Evolutionary conservation across 2,329 filamentous ascomycete species (phyloP).

Genomic region (Fusarium mundagurra): DNA sequence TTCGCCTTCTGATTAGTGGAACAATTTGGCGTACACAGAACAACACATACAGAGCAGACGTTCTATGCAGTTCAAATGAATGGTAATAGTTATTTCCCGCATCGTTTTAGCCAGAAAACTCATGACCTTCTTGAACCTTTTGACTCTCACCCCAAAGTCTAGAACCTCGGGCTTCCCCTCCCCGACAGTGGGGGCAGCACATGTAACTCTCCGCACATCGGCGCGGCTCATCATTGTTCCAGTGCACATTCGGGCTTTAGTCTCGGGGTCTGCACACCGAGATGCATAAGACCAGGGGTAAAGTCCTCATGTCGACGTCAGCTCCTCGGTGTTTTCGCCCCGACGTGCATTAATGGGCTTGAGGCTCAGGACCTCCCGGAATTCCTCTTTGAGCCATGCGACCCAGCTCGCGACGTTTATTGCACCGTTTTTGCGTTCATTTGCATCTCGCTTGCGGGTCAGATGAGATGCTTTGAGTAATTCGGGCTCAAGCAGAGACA

Average conservation of each 20-base stretch:
- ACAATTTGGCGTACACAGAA: neutral
- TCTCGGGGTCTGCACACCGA: neutral
- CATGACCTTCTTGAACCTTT: constrained; percentile 15
- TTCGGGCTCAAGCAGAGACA: neutral
- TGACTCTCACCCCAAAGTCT: constrained; percentile 16
- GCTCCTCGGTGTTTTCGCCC: neutral
- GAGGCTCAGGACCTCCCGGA: constrained; percentile 27
- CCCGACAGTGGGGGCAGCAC: constrained; percentile 10
- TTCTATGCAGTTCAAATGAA: constrained; percentile 4
- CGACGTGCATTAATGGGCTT: constrained; percentile 9
- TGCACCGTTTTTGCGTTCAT: neutral
- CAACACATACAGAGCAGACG: neutral
- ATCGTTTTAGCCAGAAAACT: constrained; percentile 1
- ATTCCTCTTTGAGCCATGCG: constrained; percentile 19
- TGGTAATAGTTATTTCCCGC: constrained; percentile 11
- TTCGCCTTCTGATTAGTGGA: constrained; percentile 11
- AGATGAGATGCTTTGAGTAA: neutral
- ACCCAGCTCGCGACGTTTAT: constrained; percentile 10
- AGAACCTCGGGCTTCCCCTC: constrained; percentile 16
- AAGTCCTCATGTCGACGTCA: constrained; percentile 7
- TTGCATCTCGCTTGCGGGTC: constrained; percentile 11
- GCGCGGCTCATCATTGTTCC: neutral
- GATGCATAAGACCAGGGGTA: constrained; percentile 15
- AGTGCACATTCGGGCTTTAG: rapidly evolving
- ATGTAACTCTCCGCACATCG: neutral